Evolutionary conservation across 2,329 filamentous ascomycete species (phyloP).

Genomic region (Microcyclospora pomicola): DNA sequence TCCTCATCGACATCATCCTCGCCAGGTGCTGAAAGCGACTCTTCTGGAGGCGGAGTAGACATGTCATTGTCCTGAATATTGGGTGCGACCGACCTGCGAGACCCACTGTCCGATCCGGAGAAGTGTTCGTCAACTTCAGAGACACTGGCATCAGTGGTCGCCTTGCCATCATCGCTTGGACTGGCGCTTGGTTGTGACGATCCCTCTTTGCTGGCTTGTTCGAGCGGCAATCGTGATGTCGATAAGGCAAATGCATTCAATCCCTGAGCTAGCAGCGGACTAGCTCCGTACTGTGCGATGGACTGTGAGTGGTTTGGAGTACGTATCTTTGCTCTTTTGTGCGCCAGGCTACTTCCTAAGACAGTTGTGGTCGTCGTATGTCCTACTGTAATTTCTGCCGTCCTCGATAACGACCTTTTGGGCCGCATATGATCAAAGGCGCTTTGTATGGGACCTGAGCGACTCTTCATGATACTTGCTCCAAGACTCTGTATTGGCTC

Average conservation of each 20-base stretch:
- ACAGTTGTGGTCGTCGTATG: constrained; percentile 49
- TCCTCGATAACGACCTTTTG: constrained; percentile 47
- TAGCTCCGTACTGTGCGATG: constrained; percentile 34
- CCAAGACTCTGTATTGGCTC: no score
- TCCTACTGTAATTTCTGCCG: constrained; percentile 64
- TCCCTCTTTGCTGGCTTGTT: constrained; percentile 10
- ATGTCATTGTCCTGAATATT: background rate
- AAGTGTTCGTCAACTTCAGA: background rate
- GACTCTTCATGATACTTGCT: no score
- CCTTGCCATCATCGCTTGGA: constrained; percentile 16
- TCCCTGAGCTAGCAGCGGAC: constrained; percentile 25
- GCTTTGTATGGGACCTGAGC: constrained; percentile 38
- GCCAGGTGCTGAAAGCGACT: constrained; percentile 8
- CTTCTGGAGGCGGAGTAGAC: constrained; percentile 2
- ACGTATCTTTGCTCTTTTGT: constrained; percentile 34
- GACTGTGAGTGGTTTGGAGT: constrained; percentile 24
- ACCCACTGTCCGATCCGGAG: no score
- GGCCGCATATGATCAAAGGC: constrained; percentile 52
- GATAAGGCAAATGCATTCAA: constrained; percentile 43
- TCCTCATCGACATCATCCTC: constrained; percentile 27
- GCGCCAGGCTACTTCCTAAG: constrained; percentile 42
- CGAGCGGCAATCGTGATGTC: constrained; percentile 28
- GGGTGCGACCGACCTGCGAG: no score
- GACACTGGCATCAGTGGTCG: constrained; percentile 5
- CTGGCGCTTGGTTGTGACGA: constrained; percentile 8